Evolutionary conservation across 2,329 filamentous ascomycete species (phyloP).

Genomic region (Fonsecaea nubica): DNA sequence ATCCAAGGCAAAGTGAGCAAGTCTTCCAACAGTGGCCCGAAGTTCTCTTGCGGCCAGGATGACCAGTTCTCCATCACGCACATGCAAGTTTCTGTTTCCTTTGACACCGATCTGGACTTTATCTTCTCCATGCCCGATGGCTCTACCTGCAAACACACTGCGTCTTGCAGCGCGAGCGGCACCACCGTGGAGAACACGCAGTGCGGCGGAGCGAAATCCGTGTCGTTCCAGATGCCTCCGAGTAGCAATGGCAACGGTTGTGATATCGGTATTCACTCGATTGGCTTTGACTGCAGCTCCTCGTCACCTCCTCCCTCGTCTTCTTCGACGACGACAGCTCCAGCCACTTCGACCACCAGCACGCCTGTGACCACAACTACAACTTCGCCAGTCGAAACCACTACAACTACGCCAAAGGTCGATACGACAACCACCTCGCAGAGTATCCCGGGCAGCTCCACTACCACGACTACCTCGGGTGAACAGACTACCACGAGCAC

Average conservation of each 20-base stretch:
- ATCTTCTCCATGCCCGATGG: conserved; percentile 86
- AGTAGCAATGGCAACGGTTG: conserved; percentile 65
- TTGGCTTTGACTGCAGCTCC: conserved; percentile 74
- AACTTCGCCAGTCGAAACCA: conserved; percentile 14
- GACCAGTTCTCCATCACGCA: conserved; percentile 75
- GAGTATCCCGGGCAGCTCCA: conserved; percentile 6
- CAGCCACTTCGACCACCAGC: conserved; percentile 49
- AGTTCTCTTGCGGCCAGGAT: conserved; percentile 63
- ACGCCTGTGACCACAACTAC: conserved; percentile 48
- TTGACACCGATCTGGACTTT: conserved; percentile 81
- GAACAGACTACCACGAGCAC: conserved; percentile 17
- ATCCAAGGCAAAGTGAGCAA: conserved; percentile 62
- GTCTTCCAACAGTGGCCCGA: conserved; percentile 57
- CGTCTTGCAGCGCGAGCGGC: conserved; percentile 70
- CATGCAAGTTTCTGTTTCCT: conserved; percentile 75
- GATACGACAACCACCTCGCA: conserved; percentile 1
- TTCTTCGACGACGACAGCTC: conserved; percentile 50
- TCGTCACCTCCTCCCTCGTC: conserved; percentile 28
- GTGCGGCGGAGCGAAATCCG: conserved; percentile 87
- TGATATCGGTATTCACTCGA: conserved; percentile 73
- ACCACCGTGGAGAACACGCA: conserved; percentile 79
- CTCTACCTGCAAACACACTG: conserved; percentile 78
- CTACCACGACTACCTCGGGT: conserved; percentile 9
- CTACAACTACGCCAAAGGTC: not conserved
- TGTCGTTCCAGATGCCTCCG: conserved; percentile 71